Evolutionary conservation across 2,329 filamentous ascomycete species (phyloP), one percentile per base, ranked within the genome.

Genomic region (Colletotrichum higginsianum): DNA sequence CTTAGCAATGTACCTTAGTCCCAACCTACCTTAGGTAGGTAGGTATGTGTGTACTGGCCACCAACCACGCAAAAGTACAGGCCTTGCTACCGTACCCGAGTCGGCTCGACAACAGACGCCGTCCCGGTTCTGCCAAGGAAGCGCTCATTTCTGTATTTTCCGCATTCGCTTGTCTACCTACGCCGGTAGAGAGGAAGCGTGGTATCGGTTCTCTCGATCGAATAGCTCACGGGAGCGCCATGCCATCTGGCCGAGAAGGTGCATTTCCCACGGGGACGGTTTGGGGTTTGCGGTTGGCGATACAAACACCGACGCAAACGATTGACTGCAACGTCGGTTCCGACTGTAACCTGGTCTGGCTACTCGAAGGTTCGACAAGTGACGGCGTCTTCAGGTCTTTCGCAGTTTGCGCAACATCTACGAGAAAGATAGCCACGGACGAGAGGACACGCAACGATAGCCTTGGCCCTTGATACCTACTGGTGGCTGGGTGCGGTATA

Each of bases 11-110:
- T 23, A 23, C 21, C 21, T 23, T 23, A 23, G 30, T 35, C 30
- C 30, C 8, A 35, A 11, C 30, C 30, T 35, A 35, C 30, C 30
- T 35, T 1, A 8, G 30, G 30, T 30, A 8, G 30, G 30, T 30
- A 6, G 18, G 47, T 49, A 18, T 47, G 47, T 40, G 42, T 26
- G 46, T 35, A 49, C 7, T 53, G 35, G 30, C 46, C 30, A 35
- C 30, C 30, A 35, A 35, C 8, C 30, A 9, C 3, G 15, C 21
- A 16, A 15, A 21, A 30, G 44, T 40, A 21, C 9, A 35, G 40
- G 57, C 18, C 47, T 38, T 61, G 65, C 65, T 67, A 67, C 57
- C 47, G 65, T 67, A 67, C 65, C 65, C 65, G 65, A 62, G 47
- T 9, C 65, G 42, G 35, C 18, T 30, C 12, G 18, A 38, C 16